Conservation (phyloP, 495 filamentous ascomycete species). For the Cercophora scortea region DNA sequence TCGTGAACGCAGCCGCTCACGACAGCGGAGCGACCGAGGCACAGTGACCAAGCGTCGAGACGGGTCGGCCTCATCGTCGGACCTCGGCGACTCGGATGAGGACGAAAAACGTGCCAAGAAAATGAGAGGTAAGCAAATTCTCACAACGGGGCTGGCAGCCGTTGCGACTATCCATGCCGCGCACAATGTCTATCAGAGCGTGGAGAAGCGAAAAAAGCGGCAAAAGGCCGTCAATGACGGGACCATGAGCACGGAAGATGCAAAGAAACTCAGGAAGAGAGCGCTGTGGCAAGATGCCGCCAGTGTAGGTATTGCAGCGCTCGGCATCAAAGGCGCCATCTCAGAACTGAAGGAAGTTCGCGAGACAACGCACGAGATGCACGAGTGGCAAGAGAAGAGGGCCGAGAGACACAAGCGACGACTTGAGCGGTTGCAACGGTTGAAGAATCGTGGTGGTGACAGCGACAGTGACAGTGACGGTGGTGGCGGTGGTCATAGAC, state of each 20-base stretch:
- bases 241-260: conserved; percentile 64
- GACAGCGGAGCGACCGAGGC: conserved; percentile 10
- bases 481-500: conserved; percentile 21
- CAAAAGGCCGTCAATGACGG: conserved; percentile 65
- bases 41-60: conserved; percentile 11
- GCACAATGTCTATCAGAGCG: conserved; percentile 66
- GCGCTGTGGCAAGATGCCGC: conserved; percentile 67
- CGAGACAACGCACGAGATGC: conserved; percentile 31
- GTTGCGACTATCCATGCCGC: conserved; percentile 87
- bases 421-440: conserved; percentile 24
- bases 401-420: conserved; percentile 31
- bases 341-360: conserved; percentile 50
- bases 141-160: conserved; percentile 76
- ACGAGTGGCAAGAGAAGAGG: conserved; percentile 35
- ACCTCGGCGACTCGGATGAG: conserved; percentile 65
- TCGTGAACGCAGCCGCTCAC: conserved; percentile 7
- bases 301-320: conserved; percentile 72
- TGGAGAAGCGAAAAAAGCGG: conserved; percentile 66
- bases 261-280: conserved; percentile 65
- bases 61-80: conserved; percentile 41
- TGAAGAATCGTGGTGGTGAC: conserved; percentile 3
- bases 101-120: conserved; percentile 69
- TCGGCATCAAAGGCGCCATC: conserved; percentile 79
- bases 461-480: conserved; percentile 11
- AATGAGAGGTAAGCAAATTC: conserved; percentile 73